phyloP scores from a whole-genome alignment of 2,329 filamentous ascomycete genomes.

The Lasiodiplodia citricola region DNA sequence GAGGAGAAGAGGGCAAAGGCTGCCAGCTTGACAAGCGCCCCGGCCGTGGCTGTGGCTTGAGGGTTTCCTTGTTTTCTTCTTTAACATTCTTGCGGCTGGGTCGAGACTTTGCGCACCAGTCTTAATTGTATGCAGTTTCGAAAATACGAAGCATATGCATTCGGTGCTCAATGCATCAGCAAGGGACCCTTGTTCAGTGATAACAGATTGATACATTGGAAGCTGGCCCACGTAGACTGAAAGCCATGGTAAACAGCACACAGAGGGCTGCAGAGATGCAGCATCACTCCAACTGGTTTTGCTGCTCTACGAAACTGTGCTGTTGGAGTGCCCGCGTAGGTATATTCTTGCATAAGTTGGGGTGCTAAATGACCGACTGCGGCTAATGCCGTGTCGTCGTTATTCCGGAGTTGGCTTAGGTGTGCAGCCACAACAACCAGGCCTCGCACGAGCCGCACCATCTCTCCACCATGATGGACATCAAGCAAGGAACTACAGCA shows the following conservation, averaged over 20 bases:
- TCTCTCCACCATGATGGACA: constrained; percentile 1
- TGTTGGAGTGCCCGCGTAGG: too few relatives aligned
- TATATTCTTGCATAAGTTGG: not conserved
- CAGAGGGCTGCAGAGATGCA: too few relatives aligned
- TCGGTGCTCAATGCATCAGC: not conserved
- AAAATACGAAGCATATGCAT: not conserved
- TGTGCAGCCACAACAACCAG: not conserved
- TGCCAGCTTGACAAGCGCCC: not conserved
- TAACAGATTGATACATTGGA: too few relatives aligned
- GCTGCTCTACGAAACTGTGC: too few relatives aligned
- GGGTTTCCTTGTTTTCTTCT: not conserved
- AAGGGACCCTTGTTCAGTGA: too few relatives aligned
- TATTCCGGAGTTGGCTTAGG: not conserved
- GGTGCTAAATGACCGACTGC: too few relatives aligned
- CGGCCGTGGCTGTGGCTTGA: constrained; percentile 23
- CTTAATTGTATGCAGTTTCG: not conserved
- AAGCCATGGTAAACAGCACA: too few relatives aligned
- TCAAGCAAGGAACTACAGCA: not conserved
- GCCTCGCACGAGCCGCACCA: not conserved
- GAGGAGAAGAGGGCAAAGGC: constrained; percentile 3
- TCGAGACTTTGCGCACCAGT: not conserved
- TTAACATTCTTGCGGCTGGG: not conserved
- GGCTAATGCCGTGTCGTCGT: too few relatives aligned
- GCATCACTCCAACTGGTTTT: too few relatives aligned
- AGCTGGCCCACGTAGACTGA: too few relatives aligned